Base-by-base conservation (phyloP, 345 rosid species). In the Brassica incana region DNA sequence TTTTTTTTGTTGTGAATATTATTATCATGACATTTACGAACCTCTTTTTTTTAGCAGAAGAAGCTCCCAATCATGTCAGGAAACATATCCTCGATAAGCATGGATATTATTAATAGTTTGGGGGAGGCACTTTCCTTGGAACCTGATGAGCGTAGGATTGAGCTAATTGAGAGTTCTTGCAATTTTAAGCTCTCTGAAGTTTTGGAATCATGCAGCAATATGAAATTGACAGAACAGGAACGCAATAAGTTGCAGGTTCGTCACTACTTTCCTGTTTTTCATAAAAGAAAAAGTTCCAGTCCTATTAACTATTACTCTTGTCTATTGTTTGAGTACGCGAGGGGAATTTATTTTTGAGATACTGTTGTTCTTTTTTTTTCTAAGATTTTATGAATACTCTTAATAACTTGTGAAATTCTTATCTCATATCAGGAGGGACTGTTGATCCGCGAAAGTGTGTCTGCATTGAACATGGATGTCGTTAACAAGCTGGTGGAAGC, bases 401-500 rank as follows among this genome's bases (percentile, higher is more conserved):
- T 65, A 54, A 58, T 32, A 38, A 66, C 35, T 75, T 75, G 30
- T 81, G 29, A 69, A 59, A 10, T 66, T 80, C 12, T 65, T 66
- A 59, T 71, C 63, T 68, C 67, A 80, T 80, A 35, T 71, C 84
- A 85, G 83, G 83, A 77, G 64, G 83, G 80, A 78, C 80, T 77
- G 69, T 76, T 77, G 80, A 80, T 78, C 67, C 86, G 83, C 54
- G 88, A 84, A 74, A 77, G 8, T 73, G 50, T 88, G 35, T 79
- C 87, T 59, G 67, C 84, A 32, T 27, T 86, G 81, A 93, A 93
- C 75, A 71, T 88, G 88, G 87, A 85, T 84, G 87, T 87, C 59
- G 76, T 93, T 67, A 82, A 84, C 78, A 78, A 84, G 85, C 78
- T 93, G 87, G 91, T 89, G 9, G 88, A 87, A 43, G 66, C 78